Conservation (phyloP, 805 yeast genomes). For the Starmerella etchellsii region DNA sequence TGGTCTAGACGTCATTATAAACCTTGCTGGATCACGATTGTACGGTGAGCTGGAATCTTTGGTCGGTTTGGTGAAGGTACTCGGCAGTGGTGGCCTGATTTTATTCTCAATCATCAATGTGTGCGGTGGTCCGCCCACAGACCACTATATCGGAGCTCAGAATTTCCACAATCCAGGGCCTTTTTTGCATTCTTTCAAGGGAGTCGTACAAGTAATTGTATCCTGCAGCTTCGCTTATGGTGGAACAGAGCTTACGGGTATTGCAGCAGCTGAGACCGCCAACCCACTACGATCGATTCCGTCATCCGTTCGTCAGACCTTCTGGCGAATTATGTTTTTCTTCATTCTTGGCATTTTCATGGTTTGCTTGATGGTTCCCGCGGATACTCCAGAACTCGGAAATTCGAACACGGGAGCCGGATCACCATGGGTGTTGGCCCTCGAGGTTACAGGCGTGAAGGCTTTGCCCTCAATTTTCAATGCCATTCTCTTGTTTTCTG, state of each 20-base stretch:
- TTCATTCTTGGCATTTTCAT: conserved; percentile 49
- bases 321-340: conserved; percentile 54
- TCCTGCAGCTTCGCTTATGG: conserved; percentile 51
- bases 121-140: conserved; percentile 50
- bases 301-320: conserved; percentile 53
- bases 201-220: conserved; percentile 48
- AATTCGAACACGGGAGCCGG: conserved; percentile 41
- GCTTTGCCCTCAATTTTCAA: conserved; percentile 65
- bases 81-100: conserved; percentile 47
- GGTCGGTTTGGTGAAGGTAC: conserved; percentile 43
- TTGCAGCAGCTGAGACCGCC: conserved; percentile 61
- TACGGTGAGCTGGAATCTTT: conserved; percentile 58
- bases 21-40: conserved; percentile 43
- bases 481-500: conserved; percentile 62
- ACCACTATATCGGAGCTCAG: conserved; percentile 41
- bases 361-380: conserved; percentile 56
- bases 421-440: conserved; percentile 80
- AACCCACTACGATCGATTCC: conserved; percentile 58
- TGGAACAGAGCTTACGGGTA: conserved; percentile 58
- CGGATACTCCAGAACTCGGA: conserved; percentile 40
- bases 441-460: conserved; percentile 47
- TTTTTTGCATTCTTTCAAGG: conserved; percentile 50
- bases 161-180: conserved; percentile 53
- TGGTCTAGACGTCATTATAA: conserved; percentile 37
- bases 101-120: conserved; percentile 41